Evolutionary conservation across 2,329 filamentous ascomycete genomes (phyloP).

Genomic region (Diaporthe citri): DNA sequence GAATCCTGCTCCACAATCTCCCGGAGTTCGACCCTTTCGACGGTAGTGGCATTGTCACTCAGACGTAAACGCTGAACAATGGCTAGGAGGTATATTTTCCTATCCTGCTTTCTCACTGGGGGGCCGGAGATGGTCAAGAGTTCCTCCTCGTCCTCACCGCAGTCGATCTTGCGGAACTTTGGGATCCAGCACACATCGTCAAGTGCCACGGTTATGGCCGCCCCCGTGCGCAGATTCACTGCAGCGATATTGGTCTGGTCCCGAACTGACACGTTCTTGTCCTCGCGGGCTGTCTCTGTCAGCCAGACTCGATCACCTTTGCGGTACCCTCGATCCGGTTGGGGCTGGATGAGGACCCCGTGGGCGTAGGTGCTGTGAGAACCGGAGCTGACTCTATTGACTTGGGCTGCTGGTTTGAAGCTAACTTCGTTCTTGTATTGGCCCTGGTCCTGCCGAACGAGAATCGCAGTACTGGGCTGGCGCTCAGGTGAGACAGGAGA

Average conservation of each 20-base stretch:
- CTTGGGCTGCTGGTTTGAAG: not conserved
- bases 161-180: constrained; percentile 35
- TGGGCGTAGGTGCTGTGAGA: constrained; percentile 27
- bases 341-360: constrained; percentile 22
- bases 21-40: constrained; percentile 5
- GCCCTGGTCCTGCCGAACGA: constrained; percentile 35
- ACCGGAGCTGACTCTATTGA: not conserved
- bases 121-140: constrained; percentile 34
- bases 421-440: constrained; percentile 31
- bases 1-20: constrained; percentile 33
- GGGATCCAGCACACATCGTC: constrained; percentile 35
- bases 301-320: constrained; percentile 37
- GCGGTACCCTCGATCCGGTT: not conserved
- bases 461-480: not conserved
- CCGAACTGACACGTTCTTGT: not conserved
- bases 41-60: not conserved
- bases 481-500: constrained; percentile 25
- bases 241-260: constrained; percentile 1
- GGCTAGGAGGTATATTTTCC: constrained; percentile 27
- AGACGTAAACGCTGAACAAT: constrained; percentile 24
- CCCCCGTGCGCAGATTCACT: constrained; percentile 36
- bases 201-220: constrained; percentile 11
- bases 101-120: constrained; percentile 14
- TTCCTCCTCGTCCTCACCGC: constrained; percentile 25
- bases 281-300: not conserved